phyloP scores from a whole-genome alignment of 2,329 filamentous ascomycete species.

The Lizonia empirigonia region DNA sequence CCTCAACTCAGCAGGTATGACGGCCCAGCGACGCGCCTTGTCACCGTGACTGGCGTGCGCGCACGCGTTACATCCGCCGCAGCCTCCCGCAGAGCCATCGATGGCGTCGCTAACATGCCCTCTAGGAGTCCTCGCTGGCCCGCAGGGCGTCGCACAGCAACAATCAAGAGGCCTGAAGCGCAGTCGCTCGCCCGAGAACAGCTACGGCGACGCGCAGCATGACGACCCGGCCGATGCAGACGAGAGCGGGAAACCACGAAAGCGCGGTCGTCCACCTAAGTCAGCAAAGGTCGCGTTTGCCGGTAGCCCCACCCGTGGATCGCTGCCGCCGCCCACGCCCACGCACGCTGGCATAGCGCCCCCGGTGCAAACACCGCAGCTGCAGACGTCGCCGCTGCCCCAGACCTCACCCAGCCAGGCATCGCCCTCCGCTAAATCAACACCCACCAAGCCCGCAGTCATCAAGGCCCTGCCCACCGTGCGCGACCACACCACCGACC shows the following conservation, averaged over 20 bases:
- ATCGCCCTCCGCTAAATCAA: constrained; percentile 72
- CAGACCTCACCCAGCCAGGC: constrained; percentile 62
- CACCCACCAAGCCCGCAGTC: constrained; percentile 76
- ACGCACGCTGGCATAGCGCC: constrained; percentile 58
- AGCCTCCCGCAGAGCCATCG: constrained; percentile 17
- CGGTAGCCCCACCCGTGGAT: constrained; percentile 62
- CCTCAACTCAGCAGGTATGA: constrained; percentile 47
- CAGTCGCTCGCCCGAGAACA: constrained; percentile 50
- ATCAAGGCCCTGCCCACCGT: constrained; percentile 95
- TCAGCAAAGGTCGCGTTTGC: constrained; percentile 55
- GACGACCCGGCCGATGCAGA: constrained; percentile 35
- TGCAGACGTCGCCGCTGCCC: constrained; percentile 56
- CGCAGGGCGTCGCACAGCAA: constrained; percentile 42
- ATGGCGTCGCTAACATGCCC: constrained; percentile 32
- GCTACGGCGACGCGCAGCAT: constrained; percentile 39
- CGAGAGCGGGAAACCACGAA: constrained; percentile 45
- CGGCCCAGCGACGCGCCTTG: constrained; percentile 6
- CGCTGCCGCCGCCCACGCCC: constrained; percentile 54
- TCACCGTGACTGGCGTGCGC: constrained; percentile 11
- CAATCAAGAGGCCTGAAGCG: constrained; percentile 48
- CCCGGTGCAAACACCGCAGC: constrained; percentile 60
- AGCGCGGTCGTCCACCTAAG: constrained; percentile 66
- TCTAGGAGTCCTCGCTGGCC: constrained; percentile 38
- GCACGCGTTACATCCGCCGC: constrained; percentile 44
- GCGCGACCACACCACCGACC: constrained; percentile 94